A percentile compares a stretch with the other conserved stretches of the same genome.
These are phyloP conservation scores for Coniochaeta sp. DNA, from an alignment of 2,329 filamentous ascomycete species.

Conservation along the genomic window DNA sequence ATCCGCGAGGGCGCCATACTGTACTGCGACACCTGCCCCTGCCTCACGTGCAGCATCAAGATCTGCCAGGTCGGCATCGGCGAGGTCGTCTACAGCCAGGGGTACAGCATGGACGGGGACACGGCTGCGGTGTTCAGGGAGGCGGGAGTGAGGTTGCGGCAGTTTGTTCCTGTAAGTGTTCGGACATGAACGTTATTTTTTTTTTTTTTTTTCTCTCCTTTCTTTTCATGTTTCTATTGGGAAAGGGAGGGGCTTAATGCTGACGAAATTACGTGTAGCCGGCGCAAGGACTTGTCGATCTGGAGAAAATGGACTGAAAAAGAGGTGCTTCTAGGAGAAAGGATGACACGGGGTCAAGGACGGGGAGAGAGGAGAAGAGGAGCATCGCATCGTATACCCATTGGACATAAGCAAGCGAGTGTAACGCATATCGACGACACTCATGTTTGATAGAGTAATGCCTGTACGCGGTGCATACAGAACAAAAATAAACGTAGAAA, in stretches of 20 bases:
- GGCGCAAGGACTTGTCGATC: constrained; percentile 55
- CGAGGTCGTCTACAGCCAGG: constrained; percentile 90
- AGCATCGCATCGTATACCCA: not conserved
- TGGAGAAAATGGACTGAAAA: constrained; percentile 40
- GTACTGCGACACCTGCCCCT: constrained; percentile 96
- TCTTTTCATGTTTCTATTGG: too few species aligned
- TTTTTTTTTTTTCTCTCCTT: too few species aligned
- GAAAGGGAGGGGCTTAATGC: too few species aligned
- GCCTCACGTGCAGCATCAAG: constrained; percentile 96
- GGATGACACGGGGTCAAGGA: not conserved
- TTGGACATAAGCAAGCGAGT: not conserved
- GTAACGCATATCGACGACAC: not conserved
- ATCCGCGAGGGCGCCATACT: constrained; percentile 76
- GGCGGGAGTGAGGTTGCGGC: constrained; percentile 76
- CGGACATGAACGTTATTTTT: not conserved
- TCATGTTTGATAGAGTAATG: not conserved
- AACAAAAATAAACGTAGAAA: not conserved
- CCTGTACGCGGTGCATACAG: not conserved
- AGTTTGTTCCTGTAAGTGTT: constrained; percentile 72
- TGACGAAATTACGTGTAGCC: constrained; percentile 34
- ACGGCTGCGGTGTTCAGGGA: constrained; percentile 76
- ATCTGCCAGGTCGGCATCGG: constrained; percentile 93
- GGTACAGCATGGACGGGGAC: constrained; percentile 88
- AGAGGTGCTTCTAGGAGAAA: too few species aligned
- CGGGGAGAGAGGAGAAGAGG: not conserved